Conservation (phyloP, 2,329 filamentous ascomycete species). For the Penicillium sp. region DNA sequence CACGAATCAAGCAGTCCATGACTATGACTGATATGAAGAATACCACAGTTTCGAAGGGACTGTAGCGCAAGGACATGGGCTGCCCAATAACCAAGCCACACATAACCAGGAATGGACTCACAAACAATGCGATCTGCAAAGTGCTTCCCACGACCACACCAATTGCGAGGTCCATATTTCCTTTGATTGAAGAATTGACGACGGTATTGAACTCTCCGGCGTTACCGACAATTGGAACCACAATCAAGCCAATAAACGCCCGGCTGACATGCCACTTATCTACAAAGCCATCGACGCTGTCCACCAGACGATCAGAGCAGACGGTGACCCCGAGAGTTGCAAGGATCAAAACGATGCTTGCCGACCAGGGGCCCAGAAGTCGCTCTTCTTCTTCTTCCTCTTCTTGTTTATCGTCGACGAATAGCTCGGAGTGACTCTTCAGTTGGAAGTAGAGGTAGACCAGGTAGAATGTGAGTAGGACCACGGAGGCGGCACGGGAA, state of each 20-base stretch:
- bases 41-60: constrained; percentile 20
- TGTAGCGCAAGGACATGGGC: constrained; percentile 41
- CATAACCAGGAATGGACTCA: constrained; percentile 56
- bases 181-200: constrained; percentile 55
- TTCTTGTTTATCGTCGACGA: constrained; percentile 12
- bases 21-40: constrained; percentile 22
- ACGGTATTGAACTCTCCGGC: constrained; percentile 58
- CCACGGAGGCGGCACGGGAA: constrained; percentile 54
- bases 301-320: constrained; percentile 45
- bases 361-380: constrained; percentile 11
- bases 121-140: constrained; percentile 58
- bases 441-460: constrained; percentile 57
- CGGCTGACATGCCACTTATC: constrained; percentile 52
- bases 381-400: constrained; percentile 16
- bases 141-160: constrained; percentile 55
- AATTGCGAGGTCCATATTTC: constrained; percentile 58
- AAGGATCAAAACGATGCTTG: constrained; percentile 19
- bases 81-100: constrained; percentile 55
- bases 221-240: constrained; percentile 58
- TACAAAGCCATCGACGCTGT: constrained; percentile 55
- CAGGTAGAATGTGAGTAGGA: constrained; percentile 53
- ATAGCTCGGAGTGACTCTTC: constrained; percentile 25
- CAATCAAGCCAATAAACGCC: constrained; percentile 57
- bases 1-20: constrained; percentile 23
- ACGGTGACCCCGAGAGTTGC: constrained; percentile 20